Evolutionary conservation across 345 rosid genomes (phyloP).

Genomic region (Gossypium bickii): DNA sequence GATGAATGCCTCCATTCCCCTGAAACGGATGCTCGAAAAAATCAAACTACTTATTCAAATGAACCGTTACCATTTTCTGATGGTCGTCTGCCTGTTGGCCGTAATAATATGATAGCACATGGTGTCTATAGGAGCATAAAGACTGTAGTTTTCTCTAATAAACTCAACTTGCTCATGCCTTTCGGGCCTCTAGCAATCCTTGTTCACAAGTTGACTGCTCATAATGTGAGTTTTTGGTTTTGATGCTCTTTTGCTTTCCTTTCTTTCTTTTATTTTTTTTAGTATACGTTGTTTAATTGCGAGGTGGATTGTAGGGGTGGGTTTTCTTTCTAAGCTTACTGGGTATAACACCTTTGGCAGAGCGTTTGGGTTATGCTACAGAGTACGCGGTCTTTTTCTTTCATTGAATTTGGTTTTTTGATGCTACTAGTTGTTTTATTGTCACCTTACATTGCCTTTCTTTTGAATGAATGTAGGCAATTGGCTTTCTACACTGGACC

Average conservation of each 20-base stretch:
- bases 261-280: constrained; percentile 1
- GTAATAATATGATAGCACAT: constrained; percentile 21
- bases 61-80: constrained; percentile 32
- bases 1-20: constrained; percentile 33
- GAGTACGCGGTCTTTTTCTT: constrained; percentile 51
- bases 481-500: constrained; percentile 86
- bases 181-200: constrained; percentile 84
- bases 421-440: constrained; percentile 3
- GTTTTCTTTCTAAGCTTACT: constrained; percentile 74
- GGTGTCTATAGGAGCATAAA: constrained; percentile 43
- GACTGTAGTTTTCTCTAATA: constrained; percentile 72
- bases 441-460: constrained; percentile 22
- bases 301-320: constrained; percentile 59
- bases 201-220: constrained; percentile 48
- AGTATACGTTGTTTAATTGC: constrained; percentile 12
- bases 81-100: constrained; percentile 22
- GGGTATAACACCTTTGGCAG: constrained; percentile 92
- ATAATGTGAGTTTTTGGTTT: constrained; percentile 48
- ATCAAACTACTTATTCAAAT: constrained; percentile 22
- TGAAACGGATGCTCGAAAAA: constrained; percentile 19
- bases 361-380: constrained; percentile 95
- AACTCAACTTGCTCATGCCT: constrained; percentile 78
- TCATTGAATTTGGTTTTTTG: background rate
- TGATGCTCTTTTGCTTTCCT: background rate
- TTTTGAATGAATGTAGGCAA: constrained; percentile 51